Percentiles rank a stretch among this genome's conserved stretches.
These are phyloP conservation scores for Cudoniella acicularis DNA, from an alignment of 495 filamentous ascomycete genomes.

Conservation along the genomic window DNA sequence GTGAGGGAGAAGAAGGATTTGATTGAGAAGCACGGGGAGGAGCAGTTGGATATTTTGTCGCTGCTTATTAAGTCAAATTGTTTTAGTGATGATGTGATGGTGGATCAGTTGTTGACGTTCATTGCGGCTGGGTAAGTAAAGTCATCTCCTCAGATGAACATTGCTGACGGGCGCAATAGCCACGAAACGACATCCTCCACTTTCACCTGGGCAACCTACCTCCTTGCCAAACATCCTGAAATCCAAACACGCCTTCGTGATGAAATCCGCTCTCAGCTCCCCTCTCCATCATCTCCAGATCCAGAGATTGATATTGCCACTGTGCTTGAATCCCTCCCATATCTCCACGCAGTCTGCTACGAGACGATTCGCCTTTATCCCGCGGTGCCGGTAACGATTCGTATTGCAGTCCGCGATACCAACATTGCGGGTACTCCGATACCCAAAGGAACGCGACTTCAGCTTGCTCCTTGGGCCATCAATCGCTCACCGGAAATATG, in stretches of 20 bases:
- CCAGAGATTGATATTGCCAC: slow-evolving; percentile 39
- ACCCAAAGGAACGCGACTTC: slow-evolving; percentile 45
- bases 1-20: slow-evolving; percentile 64
- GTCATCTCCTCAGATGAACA: neutral
- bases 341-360: slow-evolving; percentile 38
- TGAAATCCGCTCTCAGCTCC: slow-evolving; percentile 60
- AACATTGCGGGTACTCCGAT: slow-evolving; percentile 44
- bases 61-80: slow-evolving; percentile 71
- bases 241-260: slow-evolving; percentile 45
- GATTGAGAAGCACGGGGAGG: slow-evolving; percentile 43
- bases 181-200: slow-evolving; percentile 67
- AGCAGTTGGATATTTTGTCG: slow-evolving; percentile 72
- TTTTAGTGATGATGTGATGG: slow-evolving; percentile 76
- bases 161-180: slow-evolving; percentile 27
- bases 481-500: slow-evolving; percentile 40
- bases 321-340: slow-evolving; percentile 25
- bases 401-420: slow-evolving; percentile 54
- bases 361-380: slow-evolving; percentile 35
- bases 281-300: slow-evolving; percentile 45
- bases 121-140: slow-evolving; percentile 63
- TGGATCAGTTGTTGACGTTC: slow-evolving; percentile 94
- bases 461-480: slow-evolving; percentile 44
- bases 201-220: slow-evolving; percentile 52
- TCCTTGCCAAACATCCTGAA: slow-evolving; percentile 43
- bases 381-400: slow-evolving; percentile 49